Conservation (phyloP, 768 basidiomycete species). For the Termitomyces sp. region DNA sequence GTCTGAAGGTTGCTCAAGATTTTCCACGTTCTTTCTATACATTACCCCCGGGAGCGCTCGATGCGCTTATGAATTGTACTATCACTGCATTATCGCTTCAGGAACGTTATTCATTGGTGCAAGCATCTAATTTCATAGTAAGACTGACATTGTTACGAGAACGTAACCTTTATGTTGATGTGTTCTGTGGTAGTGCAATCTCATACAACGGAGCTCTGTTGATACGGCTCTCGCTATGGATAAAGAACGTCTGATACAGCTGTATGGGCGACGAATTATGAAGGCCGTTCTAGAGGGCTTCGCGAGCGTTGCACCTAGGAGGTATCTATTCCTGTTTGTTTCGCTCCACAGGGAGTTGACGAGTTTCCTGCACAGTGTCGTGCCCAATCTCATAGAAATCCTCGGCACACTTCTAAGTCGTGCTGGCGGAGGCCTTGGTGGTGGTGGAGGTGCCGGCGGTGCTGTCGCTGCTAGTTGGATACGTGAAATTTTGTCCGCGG, state of each 20-base stretch:
- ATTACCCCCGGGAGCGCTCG: conserved; percentile 52
- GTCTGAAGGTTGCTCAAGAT: conserved; percentile 37
- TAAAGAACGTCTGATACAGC: conserved; percentile 34
- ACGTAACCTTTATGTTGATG: not conserved
- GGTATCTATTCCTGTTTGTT: conserved; percentile 4
- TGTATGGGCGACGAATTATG: conserved; percentile 64
- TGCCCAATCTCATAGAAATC: conserved; percentile 81
- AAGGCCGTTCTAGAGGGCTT: conserved; percentile 74
- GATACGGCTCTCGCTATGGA: conserved; percentile 57
- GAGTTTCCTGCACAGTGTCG: conserved; percentile 39
- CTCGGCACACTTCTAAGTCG: conserved; percentile 63
- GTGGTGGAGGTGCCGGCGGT: conserved; percentile 20
- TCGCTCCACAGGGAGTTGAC: not conserved
- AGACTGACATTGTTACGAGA: conserved; percentile 15
- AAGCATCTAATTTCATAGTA: conserved; percentile 81
- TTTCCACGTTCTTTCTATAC: conserved; percentile 52
- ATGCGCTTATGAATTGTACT: conserved; percentile 62
- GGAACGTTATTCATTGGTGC: conserved; percentile 77
- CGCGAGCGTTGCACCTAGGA: conserved; percentile 75
- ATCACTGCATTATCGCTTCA: conserved; percentile 61
- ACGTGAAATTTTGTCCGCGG: conserved; percentile 62
- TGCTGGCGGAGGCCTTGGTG: conserved; percentile 22
- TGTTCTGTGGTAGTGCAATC: conserved; percentile 40
- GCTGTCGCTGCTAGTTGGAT: conserved; percentile 58
- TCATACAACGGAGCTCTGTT: conserved; percentile 63